A percentile compares a stretch with the other conserved stretches of the same genome.
Conservation (phyloP, 768 basidiomycete species). For the Leccinellum luteum region DNA sequence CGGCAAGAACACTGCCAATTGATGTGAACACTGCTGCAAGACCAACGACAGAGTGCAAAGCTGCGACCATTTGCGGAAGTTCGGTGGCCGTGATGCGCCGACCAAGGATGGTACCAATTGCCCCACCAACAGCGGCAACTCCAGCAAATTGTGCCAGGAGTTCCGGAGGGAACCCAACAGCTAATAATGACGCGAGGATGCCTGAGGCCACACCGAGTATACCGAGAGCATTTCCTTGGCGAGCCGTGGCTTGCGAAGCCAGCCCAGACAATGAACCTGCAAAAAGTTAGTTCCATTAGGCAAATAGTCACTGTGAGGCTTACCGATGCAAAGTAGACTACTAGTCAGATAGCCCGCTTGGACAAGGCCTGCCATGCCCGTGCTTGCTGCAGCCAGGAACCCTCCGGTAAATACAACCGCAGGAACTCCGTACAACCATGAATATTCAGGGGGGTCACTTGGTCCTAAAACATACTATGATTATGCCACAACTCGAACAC, state of each 20-base stretch:
- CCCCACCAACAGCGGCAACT: conserved; percentile 71
- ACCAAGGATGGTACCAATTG: conserved; percentile 70
- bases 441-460: conserved; percentile 85
- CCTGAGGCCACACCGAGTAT: conserved; percentile 83
- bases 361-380: conserved; percentile 82
- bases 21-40: conserved; percentile 87
- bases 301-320: conserved; percentile 2
- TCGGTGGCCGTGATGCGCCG: conserved; percentile 85
- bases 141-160: conserved; percentile 76
- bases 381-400: conserved; percentile 77
- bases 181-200: conserved; percentile 74
- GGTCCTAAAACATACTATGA: conserved; percentile 46
- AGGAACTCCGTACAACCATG: conserved; percentile 78
- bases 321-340: conserved; percentile 84
- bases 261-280: conserved; percentile 78
- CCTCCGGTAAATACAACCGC: conserved; percentile 81
- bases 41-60: conserved; percentile 87
- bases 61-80: conserved; percentile 79
- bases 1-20: conserved; percentile 75
- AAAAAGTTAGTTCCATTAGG: background rate
- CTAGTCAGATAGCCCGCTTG: conserved; percentile 86
- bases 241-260: conserved; percentile 74
- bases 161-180: conserved; percentile 77
- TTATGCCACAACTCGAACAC: background rate
- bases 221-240: conserved; percentile 87